A percentile compares a stretch with the other conserved stretches of the same genome.
Conservation (phyloP, 225 moss, liverwort and hornwort genomes). For the Neckera pumila region DNA sequence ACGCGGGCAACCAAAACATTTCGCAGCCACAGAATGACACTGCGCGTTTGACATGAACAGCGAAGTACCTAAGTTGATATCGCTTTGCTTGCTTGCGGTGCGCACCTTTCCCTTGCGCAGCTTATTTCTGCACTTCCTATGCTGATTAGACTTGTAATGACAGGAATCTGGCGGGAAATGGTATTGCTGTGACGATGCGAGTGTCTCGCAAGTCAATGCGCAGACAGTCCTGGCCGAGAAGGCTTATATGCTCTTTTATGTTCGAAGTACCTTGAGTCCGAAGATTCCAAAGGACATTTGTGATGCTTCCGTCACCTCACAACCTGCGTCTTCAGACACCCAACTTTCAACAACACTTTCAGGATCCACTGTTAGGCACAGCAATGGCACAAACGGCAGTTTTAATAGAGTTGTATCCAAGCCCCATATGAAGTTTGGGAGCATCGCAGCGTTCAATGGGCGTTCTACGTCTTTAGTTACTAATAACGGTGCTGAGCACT, state of each 20-base stretch:
- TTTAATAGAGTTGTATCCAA: slow-evolving; percentile 42
- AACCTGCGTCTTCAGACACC: slow-evolving; percentile 37
- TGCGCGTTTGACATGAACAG: background rate
- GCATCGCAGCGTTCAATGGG: slow-evolving; percentile 48
- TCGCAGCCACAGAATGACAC: background rate
- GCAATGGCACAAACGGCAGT: slow-evolving; percentile 45
- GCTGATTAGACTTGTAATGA: background rate
- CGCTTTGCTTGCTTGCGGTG: background rate
- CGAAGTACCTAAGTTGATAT: background rate
- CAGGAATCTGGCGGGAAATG: slow-evolving; percentile 74
- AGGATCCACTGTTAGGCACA: slow-evolving; percentile 30
- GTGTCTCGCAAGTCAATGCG: slow-evolving; percentile 40
- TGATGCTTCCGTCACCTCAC: slow-evolving; percentile 19
- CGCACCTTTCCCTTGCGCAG: background rate
- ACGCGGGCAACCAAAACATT: background rate
- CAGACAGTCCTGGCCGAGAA: slow-evolving; percentile 50
- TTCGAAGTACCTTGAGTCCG: slow-evolving; percentile 39
- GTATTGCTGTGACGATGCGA: slow-evolving; percentile 79
- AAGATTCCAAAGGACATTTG: slow-evolving; percentile 35
- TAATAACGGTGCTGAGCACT: slow-evolving; percentile 30
- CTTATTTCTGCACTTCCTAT: background rate
- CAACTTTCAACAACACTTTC: slow-evolving; percentile 43
- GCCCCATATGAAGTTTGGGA: slow-evolving; percentile 50
- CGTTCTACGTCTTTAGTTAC: slow-evolving; percentile 18
- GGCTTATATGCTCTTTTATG: slow-evolving; percentile 61